Percentiles rank a stretch among this genome's conserved stretches.
phyloP scores from a whole-genome alignment of 257 asterid genomes.

The Scutellaria baicalensis region DNA sequence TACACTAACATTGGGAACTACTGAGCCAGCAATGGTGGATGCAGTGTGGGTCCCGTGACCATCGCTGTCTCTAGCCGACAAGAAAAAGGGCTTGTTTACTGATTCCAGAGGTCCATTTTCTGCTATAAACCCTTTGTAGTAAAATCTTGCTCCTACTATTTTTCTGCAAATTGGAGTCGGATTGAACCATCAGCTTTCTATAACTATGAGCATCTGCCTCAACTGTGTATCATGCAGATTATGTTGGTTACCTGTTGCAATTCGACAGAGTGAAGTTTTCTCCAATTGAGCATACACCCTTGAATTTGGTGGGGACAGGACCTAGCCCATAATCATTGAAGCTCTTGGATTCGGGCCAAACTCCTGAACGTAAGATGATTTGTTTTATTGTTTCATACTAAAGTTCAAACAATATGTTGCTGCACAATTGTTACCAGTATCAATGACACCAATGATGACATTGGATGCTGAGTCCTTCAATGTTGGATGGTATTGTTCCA shows the following conservation, averaged over 20 bases:
- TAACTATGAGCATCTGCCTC: not conserved
- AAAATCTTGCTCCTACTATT: constrained; percentile 55
- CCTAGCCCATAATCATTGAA: constrained; percentile 42
- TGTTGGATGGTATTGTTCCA: constrained; percentile 17
- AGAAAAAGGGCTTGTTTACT: constrained; percentile 25
- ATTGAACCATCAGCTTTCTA: not conserved
- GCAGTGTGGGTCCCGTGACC: constrained; percentile 57
- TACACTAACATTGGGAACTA: constrained; percentile 23
- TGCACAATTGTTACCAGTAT: constrained; percentile 26
- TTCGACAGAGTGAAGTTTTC: constrained; percentile 38
- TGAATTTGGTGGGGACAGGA: constrained; percentile 44
- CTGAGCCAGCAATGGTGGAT: constrained; percentile 43
- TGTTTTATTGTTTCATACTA: not conserved
- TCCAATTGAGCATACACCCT: constrained; percentile 51
- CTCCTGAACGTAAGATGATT: constrained; percentile 28
- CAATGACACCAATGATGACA: constrained; percentile 42
- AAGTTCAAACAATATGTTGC: not conserved
- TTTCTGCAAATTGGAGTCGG: constrained; percentile 30
- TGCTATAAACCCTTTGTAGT: constrained; percentile 33
- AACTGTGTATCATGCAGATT: not conserved
- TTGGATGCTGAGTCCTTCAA: constrained; percentile 18
- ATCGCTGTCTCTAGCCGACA: constrained; percentile 36
- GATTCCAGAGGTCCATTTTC: constrained; percentile 38
- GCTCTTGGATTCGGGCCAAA: constrained; percentile 58
- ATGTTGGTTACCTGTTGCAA: constrained; percentile 44